A percentile compares a stretch with the other conserved stretches of the same genome.
These are phyloP conservation scores for Dimocarpus longan DNA, from an alignment of 345 rosid species.

Conservation along the genomic window DNA sequence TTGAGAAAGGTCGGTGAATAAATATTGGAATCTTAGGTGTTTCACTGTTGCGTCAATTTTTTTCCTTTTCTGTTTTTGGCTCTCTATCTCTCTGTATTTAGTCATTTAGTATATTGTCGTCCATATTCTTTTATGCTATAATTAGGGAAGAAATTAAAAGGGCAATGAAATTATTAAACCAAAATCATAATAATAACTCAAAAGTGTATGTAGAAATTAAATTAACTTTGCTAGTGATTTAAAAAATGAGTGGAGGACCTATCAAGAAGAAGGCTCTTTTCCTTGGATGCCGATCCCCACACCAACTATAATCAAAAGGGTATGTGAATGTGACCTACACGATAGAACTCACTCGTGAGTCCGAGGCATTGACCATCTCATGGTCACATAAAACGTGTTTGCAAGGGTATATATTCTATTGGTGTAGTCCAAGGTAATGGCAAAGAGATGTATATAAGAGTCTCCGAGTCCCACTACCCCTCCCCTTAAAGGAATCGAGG, in stretches of 20 bases:
- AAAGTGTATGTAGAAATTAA: background rate
- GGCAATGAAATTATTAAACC: background rate
- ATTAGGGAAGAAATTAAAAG: background rate
- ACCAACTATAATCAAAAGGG: too few species aligned
- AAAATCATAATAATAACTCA: background rate
- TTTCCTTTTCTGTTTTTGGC: too few species aligned
- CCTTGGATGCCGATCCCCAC: constrained; percentile 22
- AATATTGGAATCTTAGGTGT: constrained; percentile 22
- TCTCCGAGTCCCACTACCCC: constrained; percentile 9
- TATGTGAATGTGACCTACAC: constrained; percentile 6
- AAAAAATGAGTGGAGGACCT: background rate
- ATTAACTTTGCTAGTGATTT: background rate
- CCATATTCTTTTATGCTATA: background rate
- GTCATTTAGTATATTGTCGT: background rate
- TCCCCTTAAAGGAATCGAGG: background rate
- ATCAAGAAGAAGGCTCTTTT: constrained; percentile 19
- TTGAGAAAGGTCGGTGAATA: constrained; percentile 22
- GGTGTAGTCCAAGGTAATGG: background rate
- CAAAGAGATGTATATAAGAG: background rate
- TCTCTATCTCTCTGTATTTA: background rate
- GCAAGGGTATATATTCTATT: background rate
- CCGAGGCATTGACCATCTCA: background rate
- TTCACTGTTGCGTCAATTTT: constrained; percentile 35
- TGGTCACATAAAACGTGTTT: background rate
- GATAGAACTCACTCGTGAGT: background rate